Base-by-base conservation (phyloP, 2,329 filamentous ascomycete species). In the Cladophialophora exuberans region DNA sequence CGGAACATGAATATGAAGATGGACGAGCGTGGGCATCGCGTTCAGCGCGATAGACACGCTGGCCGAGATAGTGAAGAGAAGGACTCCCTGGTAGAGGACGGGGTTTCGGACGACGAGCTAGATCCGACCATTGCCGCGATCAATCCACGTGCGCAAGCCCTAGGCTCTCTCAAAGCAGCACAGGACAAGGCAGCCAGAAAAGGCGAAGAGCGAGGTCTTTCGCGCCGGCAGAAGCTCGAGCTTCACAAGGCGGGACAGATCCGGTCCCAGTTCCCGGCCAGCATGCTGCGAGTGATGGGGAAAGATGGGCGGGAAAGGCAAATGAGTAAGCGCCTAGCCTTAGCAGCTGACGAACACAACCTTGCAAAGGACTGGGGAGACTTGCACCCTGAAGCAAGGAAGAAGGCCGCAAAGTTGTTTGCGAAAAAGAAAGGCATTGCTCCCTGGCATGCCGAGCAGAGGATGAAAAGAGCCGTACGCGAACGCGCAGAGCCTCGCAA, bases 211-310 rank as follows among this genome's bases (percentile, higher is more conserved):
- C 41, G 44, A 17, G 33, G 46, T 15, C 49, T 62, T 20, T 62
- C 59, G 1, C 51, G 54, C 30, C 45, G 51, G 15, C 59, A 62
- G 44, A 57, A 54, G 48, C 42, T 43, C 9, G 59, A 62, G 41
- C 20, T 57, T 4, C 18, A 36, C 18, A 59, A 57, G 33, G 56
- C 57, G 44, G 52, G 56, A n/a, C 36, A 42, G 6, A 52, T 58
- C 44, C 46, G 58, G 9, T 36, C 41, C 5, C 53, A 56, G 33
- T 60, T 60, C 28, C 57, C 57, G 4, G 38, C 23, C 39, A 55
- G 56, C 39, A 46, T 59, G 18, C 30, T 59, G 22, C 44, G 48
- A 11, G 33, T 41, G 17, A 20, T 28, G 44, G 33, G 39, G 26
- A 33, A 22, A 20, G 31, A 25, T 6, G 17, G 17, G 13, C 35